These are phyloP conservation scores for Gossypium stocksii DNA, from an alignment of 345 rosid species.

Conservation along the genomic window DNA sequence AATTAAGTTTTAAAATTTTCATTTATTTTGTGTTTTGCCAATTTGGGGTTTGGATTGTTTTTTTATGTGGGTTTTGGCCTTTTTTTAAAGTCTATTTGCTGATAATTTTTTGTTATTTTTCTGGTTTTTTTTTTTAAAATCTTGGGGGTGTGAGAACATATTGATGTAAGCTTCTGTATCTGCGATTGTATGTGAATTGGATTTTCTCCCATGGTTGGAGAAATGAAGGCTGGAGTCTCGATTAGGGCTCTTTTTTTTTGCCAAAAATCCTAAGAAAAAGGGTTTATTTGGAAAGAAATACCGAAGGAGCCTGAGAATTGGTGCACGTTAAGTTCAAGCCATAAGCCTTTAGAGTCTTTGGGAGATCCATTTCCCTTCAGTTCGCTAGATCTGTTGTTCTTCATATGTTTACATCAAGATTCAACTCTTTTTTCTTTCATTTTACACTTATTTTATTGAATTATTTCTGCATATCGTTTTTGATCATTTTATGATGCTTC, in stretches of 20 bases:
- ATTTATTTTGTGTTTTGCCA: no score
- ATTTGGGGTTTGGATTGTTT: no score
- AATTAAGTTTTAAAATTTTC: no score
- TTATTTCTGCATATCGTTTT: no score
- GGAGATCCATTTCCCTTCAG: slow-evolving; percentile 23
- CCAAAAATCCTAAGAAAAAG: slow-evolving; percentile 15
- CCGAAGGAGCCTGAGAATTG: slow-evolving; percentile 52
- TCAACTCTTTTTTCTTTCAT: not conserved
- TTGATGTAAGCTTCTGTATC: not conserved
- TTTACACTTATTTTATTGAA: not conserved
- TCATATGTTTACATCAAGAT: slow-evolving; percentile 10
- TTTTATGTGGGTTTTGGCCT: no score
- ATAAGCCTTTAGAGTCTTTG: slow-evolving; percentile 57
- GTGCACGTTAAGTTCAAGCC: slow-evolving; percentile 29
- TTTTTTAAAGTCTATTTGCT: not conserved
- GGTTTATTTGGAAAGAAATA: slow-evolving; percentile 37
- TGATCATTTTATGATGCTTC: not conserved
- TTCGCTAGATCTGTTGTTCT: slow-evolving; percentile 14
- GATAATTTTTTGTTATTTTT: not conserved
- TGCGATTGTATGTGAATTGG: slow-evolving; percentile 12
- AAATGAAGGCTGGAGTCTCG: slow-evolving; percentile 63
- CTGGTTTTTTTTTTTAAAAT: not conserved
- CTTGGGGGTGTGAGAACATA: not conserved
- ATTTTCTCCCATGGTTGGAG: not conserved
- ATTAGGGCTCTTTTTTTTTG: slow-evolving; percentile 31